A percentile compares a stretch with the other conserved stretches of the same genome.
Conservation (phyloP, 1,284 basidiomycete genomes). For the Cutaneotrichosporon sp. region DNA sequence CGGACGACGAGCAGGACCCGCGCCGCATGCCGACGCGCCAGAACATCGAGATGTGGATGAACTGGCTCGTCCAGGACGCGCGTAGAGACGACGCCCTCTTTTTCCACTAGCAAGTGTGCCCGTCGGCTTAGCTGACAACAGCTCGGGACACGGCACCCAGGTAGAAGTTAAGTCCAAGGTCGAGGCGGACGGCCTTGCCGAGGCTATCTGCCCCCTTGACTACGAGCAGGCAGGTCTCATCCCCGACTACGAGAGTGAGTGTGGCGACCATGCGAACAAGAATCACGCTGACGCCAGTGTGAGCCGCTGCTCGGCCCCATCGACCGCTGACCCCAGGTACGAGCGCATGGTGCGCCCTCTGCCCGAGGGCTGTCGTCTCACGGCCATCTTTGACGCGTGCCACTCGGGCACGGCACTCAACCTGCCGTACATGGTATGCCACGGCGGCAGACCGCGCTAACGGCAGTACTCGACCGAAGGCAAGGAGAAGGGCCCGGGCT, state of each 20-base stretch:
- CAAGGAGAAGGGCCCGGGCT: constrained; percentile 86
- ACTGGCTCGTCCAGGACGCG: constrained; percentile 77
- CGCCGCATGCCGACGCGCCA: constrained; percentile 64
- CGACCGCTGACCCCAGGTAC: constrained; percentile 26
- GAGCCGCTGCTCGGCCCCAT: neutral
- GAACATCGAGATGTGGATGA: constrained; percentile 84
- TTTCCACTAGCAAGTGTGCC: constrained; percentile 59
- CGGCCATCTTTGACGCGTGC: constrained; percentile 72
- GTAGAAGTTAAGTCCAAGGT: constrained; percentile 61
- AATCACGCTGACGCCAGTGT: constrained; percentile 9
- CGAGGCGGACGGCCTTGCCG: constrained; percentile 44
- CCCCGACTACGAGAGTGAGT: constrained; percentile 57
- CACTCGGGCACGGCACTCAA: constrained; percentile 49
- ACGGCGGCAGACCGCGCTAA: too few relatives aligned
- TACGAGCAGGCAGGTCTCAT: constrained; percentile 67
- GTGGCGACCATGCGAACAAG: neutral
- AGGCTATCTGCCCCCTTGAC: constrained; percentile 80
- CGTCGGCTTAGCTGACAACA: constrained; percentile 7
- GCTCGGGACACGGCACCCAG: constrained; percentile 73
- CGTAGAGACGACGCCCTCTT: constrained; percentile 79
- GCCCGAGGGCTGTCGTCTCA: constrained; percentile 78
- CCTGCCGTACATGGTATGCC: constrained; percentile 48
- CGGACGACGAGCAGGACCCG: constrained; percentile 65
- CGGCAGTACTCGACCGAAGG: constrained; percentile 77
- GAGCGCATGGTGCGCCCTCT: constrained; percentile 60